phyloP scores from a whole-genome alignment of 371 early-diverging fungal genomes.

The Mucor irregularis region DNA sequence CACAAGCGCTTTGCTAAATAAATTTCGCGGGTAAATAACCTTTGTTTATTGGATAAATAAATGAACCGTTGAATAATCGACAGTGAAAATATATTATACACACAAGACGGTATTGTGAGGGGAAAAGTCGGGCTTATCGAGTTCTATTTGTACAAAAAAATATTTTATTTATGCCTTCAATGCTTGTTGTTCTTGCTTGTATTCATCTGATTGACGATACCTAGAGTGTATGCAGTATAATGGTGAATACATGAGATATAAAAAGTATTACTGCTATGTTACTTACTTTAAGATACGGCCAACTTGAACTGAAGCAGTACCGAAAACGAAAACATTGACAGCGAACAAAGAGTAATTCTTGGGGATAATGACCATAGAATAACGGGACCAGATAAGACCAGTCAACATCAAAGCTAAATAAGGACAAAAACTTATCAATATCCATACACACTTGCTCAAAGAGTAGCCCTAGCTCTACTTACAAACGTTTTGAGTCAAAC shows the following conservation, averaged over 20 bases:
- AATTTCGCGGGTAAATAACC: too few species aligned
- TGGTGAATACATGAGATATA: too few species aligned
- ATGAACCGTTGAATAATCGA: too few species aligned
- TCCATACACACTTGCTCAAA: too few species aligned
- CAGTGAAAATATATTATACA: too few species aligned
- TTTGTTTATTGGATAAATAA: too few species aligned
- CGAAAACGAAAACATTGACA: conserved; percentile 93
- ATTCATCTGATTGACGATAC: conserved; percentile 31
- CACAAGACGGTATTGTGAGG: conserved; percentile 2
- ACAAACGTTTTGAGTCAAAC: conserved; percentile 77
- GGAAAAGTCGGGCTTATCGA: conserved; percentile 7
- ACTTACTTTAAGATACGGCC: conserved; percentile 77
- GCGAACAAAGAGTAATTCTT: conserved; percentile 86
- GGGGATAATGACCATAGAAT: conserved; percentile 91
- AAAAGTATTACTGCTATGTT: background rate
- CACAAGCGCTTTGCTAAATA: too few species aligned
- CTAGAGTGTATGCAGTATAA: too few species aligned
- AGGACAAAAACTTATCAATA: too few species aligned
- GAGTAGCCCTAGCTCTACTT: conserved; percentile 26
- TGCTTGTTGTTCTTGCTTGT: conserved; percentile 10
- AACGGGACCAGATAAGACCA: conserved; percentile 95
- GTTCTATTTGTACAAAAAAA: background rate
- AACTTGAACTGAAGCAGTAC: conserved; percentile 84
- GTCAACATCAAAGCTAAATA: conserved; percentile 85
- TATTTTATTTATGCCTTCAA: conserved; percentile 7